Conservation (phyloP, 2,329 filamentous ascomycete species). For the Xenoacremonium recifei region DNA sequence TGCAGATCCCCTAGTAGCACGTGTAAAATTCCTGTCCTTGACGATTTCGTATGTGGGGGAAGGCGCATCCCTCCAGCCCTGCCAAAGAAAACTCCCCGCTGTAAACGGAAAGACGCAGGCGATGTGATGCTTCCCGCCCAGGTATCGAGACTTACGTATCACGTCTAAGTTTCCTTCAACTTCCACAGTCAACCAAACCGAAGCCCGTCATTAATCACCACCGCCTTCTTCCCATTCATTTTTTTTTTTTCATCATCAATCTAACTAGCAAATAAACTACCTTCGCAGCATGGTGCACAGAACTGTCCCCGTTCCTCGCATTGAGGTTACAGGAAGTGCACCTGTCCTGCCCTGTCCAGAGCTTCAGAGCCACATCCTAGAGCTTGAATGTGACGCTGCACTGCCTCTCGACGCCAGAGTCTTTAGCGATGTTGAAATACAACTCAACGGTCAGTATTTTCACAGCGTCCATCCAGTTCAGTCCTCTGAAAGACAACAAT, state of each 20-base stretch:
- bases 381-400: slow-evolving; percentile 44
- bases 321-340: background rate
- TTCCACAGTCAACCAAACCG: too few species aligned
- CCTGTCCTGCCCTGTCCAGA: slow-evolving; percentile 53
- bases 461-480: background rate
- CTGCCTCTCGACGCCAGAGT: slow-evolving; percentile 46
- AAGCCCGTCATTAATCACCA: too few species aligned
- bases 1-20: too few species aligned
- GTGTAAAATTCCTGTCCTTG: too few species aligned
- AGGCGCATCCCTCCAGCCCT: too few species aligned
- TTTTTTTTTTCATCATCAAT: background rate
- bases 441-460: slow-evolving; percentile 50
- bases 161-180: background rate
- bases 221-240: background rate
- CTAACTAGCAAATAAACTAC: background rate
- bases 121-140: too few species aligned
- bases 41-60: too few species aligned
- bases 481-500: too few species aligned
- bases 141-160: slow-evolving; percentile 1
- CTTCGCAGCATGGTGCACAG: slow-evolving; percentile 25
- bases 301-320: slow-evolving; percentile 35
- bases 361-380: slow-evolving; percentile 52
- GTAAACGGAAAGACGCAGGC: too few species aligned
- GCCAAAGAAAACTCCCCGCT: too few species aligned
- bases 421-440: slow-evolving; percentile 59